These are phyloP conservation scores for Lichenothelia convexa DNA, from an alignment of 495 filamentous ascomycete genomes.

Conservation along the genomic window DNA sequence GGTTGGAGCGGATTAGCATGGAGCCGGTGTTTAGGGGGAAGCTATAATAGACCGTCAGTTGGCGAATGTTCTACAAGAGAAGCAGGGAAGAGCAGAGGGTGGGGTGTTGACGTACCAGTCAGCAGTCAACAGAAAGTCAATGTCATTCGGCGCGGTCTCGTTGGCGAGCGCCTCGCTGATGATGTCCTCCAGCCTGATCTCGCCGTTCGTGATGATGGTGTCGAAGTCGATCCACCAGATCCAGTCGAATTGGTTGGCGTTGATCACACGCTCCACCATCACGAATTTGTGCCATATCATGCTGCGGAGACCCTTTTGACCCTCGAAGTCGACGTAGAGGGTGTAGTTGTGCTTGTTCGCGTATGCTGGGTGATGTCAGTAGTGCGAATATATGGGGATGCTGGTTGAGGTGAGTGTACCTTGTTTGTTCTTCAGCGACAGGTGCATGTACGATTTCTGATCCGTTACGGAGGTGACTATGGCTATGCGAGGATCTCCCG, in stretches of 20 bases:
- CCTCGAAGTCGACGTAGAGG: constrained; percentile 15
- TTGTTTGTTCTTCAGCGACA: constrained; percentile 13
- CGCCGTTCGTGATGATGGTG: constrained; percentile 9
- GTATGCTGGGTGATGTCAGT: no score
- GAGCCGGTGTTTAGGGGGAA: constrained; percentile 19
- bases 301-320: constrained; percentile 5
- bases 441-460: constrained; percentile 10
- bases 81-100: no score
- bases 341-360: constrained; percentile 12
- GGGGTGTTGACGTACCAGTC: constrained; percentile 8
- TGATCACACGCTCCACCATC: constrained; percentile 15
- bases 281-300: constrained; percentile 13
- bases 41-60: constrained; percentile 9
- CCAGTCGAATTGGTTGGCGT: constrained; percentile 14
- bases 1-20: constrained; percentile 12
- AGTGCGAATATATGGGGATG: no score
- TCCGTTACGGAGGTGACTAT: no score
- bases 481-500: no score
- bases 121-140: constrained; percentile 10
- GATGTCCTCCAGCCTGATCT: constrained; percentile 7
- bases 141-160: constrained; percentile 6
- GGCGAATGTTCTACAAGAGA: not conserved
- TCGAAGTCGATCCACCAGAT: constrained; percentile 19
- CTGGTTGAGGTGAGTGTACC: no score
- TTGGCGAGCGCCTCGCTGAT: constrained; percentile 11